phyloP scores from a whole-genome alignment of 1,284 basidiomycete genomes.

The Sparassis latifolia region DNA sequence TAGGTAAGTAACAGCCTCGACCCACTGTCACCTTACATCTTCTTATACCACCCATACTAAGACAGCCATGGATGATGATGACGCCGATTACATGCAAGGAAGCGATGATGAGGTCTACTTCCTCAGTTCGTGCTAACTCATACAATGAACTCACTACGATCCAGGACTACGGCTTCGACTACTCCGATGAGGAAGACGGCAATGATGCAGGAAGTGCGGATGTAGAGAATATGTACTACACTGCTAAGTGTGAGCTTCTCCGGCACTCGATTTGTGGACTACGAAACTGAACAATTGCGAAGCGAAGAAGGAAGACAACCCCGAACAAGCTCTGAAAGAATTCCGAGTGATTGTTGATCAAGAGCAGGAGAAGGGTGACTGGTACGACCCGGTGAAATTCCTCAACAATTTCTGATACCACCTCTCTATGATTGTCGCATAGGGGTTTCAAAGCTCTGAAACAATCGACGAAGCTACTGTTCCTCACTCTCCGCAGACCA shows the following conservation, averaged over 20 bases:
- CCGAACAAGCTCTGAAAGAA: conserved; percentile 84
- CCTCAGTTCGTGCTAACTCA: neutral
- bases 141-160: neutral
- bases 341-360: conserved; percentile 84
- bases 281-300: neutral
- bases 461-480: conserved; percentile 94
- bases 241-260: conserved; percentile 76
- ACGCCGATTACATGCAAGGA: conserved; percentile 86
- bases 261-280: neutral
- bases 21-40: too few relatives aligned
- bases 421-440: conserved; percentile 4
- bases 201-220: conserved; percentile 81
- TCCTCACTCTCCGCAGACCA: conserved; percentile 72
- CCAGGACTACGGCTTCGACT: conserved; percentile 96
- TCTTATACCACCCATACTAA: neutral
- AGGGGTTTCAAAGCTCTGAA: conserved; percentile 99
- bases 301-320: conserved; percentile 91
- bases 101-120: conserved; percentile 71
- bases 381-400: conserved; percentile 32
- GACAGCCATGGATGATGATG: conserved; percentile 73
- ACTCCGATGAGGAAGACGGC: conserved; percentile 86
- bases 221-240: conserved; percentile 98
- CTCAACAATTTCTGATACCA: neutral
- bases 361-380: conserved; percentile 89
- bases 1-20: too few relatives aligned